Percentiles rank a stretch among this genome's conserved stretches.
phyloP scores from a whole-genome alignment of 441 rosid species.

The Erodium texanum region DNA sequence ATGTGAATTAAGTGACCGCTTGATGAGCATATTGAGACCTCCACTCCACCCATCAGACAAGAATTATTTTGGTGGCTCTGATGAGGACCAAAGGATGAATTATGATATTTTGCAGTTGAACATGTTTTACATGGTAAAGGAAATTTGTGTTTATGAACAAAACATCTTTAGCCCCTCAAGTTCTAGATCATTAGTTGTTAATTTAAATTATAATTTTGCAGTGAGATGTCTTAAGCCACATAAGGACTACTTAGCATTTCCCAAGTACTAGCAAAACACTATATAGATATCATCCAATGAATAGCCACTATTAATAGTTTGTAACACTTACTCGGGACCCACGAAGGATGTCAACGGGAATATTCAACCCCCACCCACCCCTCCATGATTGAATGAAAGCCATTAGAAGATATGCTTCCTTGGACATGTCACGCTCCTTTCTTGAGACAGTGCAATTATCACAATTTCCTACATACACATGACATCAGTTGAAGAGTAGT shows the following conservation, averaged over 20 bases:
- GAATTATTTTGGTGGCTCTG: no score
- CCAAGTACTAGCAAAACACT: background rate
- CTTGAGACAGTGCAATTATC: conserved; percentile 36
- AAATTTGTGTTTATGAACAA: no score
- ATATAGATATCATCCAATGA: conserved; percentile 8
- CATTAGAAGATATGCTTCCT: conserved; percentile 39
- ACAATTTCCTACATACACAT: conserved; percentile 36
- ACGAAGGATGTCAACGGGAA: conserved; percentile 43
- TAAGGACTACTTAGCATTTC: background rate
- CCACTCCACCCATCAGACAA: no score
- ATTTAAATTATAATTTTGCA: background rate
- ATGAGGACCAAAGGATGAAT: no score
- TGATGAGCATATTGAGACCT: no score
- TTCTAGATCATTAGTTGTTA: background rate
- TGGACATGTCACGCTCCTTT: conserved; percentile 35
- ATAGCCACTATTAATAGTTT: conserved; percentile 1
- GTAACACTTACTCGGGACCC: conserved; percentile 40
- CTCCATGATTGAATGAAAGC: conserved; percentile 32
- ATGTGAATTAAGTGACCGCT: no score
- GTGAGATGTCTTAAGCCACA: background rate
- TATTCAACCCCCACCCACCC: conserved; percentile 43
- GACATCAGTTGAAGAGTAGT: conserved; percentile 6
- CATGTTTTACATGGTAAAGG: no score
- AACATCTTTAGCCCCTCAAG: no score
- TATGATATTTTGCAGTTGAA: no score